phyloP scores from a whole-genome alignment of 345 rosid genomes.

The Stellera chamaejasme region DNA sequence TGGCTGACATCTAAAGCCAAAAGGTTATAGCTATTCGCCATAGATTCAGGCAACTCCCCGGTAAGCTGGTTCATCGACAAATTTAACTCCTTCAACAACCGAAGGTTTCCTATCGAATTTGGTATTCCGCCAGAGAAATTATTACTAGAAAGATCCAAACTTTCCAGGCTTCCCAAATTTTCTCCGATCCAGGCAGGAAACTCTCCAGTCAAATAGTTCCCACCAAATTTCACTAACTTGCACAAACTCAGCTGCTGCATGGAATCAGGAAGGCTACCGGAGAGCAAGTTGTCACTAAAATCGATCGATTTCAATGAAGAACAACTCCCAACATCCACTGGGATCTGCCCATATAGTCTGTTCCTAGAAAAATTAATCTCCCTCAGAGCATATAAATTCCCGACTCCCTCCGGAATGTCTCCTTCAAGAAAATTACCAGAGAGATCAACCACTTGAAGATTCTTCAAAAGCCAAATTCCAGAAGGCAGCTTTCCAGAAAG shows the following conservation, averaged over 20 bases:
- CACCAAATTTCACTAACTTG: constrained; percentile 35
- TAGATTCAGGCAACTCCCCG: constrained; percentile 55
- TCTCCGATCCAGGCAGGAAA: constrained; percentile 77
- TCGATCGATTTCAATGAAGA: constrained; percentile 40
- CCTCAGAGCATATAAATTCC: constrained; percentile 47
- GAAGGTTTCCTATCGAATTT: constrained; percentile 53
- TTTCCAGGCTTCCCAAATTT: constrained; percentile 37
- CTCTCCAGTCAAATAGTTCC: constrained; percentile 50
- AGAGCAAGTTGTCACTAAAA: constrained; percentile 56
- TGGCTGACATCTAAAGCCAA: constrained; percentile 62
- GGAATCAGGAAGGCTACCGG: constrained; percentile 62
- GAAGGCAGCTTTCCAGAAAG: constrained; percentile 58
- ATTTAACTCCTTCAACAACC: constrained; percentile 48
- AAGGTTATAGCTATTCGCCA: constrained; percentile 49
- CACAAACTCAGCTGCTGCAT: constrained; percentile 48
- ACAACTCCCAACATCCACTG: constrained; percentile 61
- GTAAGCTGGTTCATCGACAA: constrained; percentile 52
- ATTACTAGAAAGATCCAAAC: constrained; percentile 76
- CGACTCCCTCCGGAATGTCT: constrained; percentile 48
- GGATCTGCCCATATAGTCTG: constrained; percentile 52
- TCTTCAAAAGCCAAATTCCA: constrained; percentile 55
- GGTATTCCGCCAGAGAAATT: constrained; percentile 52
- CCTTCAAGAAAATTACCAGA: constrained; percentile 63
- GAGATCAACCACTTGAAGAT: constrained; percentile 54
- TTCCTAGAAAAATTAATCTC: constrained; percentile 41